Conservation (phyloP, 1,284 basidiomycete species). For the Cutaneotrichosporon spelunceum region DNA sequence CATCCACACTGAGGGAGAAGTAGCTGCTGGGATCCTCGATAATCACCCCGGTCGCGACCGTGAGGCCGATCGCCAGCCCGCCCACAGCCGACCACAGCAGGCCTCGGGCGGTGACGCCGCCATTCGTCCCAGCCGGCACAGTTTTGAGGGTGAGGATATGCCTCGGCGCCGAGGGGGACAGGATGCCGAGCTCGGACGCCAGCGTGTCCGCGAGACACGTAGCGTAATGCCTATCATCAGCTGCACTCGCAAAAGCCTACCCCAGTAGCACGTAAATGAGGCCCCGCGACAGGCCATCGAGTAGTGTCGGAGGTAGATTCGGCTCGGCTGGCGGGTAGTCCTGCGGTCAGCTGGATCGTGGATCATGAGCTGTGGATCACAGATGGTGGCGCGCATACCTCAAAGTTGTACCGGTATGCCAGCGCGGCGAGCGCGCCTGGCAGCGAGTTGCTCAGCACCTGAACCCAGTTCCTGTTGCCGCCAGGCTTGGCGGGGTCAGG, state of each 20-base stretch:
- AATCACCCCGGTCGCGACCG: conserved; percentile 60
- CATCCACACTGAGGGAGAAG: neutral
- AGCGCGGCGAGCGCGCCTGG: conserved; percentile 64
- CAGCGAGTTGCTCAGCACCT: conserved; percentile 75
- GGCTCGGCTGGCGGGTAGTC: conserved; percentile 1
- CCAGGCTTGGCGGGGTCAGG: conserved; percentile 61
- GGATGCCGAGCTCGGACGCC: conserved; percentile 65
- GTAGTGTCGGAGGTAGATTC: conserved; percentile 22
- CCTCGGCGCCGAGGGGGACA: conserved; percentile 64
- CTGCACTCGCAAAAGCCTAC: conserved; percentile 52
- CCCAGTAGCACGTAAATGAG: conserved; percentile 64
- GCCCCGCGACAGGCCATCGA: conserved; percentile 29
- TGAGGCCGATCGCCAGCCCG: conserved; percentile 66
- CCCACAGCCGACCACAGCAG: conserved; percentile 70
- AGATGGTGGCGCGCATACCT: too few relatives aligned
- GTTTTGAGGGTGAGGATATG: conserved; percentile 68
- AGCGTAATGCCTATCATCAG: conserved; percentile 32
- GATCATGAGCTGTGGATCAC: neutral
- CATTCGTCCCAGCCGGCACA: conserved; percentile 89
- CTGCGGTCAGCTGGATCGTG: neutral
- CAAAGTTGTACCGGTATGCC: conserved; percentile 59
- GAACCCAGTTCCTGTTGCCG: conserved; percentile 67
- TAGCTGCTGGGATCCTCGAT: conserved; percentile 58
- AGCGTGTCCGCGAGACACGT: conserved; percentile 39
- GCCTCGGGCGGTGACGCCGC: conserved; percentile 73